Evolutionary conservation across 805 yeast species (phyloP).

Genomic region (Starmerella bombicola): DNA sequence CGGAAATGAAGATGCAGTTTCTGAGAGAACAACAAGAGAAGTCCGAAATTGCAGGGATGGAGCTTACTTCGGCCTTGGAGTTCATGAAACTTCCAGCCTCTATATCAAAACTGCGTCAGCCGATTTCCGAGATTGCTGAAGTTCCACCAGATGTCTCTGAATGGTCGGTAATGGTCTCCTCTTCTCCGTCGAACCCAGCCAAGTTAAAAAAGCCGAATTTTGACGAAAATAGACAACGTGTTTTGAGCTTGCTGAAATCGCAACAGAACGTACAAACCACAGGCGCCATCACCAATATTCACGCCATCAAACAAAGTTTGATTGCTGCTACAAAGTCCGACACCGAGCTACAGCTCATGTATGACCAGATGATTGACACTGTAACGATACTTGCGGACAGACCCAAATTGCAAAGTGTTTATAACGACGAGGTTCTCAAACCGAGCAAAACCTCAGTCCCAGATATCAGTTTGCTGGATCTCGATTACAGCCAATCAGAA

Average conservation of each 20-base stretch:
- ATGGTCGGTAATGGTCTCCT: slow-evolving; percentile 27
- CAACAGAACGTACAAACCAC: neutral
- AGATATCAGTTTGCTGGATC: slow-evolving; percentile 9
- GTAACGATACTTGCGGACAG: slow-evolving; percentile 39
- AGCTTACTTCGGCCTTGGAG: slow-evolving; percentile 65
- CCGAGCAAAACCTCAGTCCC: neutral
- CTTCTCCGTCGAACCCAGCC: neutral
- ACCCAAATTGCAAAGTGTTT: slow-evolving; percentile 20
- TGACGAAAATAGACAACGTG: slow-evolving; percentile 22
- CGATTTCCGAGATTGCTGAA: neutral
- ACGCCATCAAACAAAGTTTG: slow-evolving; percentile 27
- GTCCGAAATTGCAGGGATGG: slow-evolving; percentile 66
- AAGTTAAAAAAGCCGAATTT: slow-evolving; percentile 16
- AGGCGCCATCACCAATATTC: slow-evolving; percentile 14
- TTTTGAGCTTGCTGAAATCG: slow-evolving; percentile 25
- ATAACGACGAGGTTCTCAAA: slow-evolving; percentile 2
- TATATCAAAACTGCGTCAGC: slow-evolving; percentile 21
- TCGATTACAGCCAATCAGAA: slow-evolving; percentile 3
- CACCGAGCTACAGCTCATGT: slow-evolving; percentile 44
- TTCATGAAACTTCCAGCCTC: slow-evolving; percentile 55
- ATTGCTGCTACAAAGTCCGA: slow-evolving; percentile 35
- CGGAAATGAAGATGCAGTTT: slow-evolving; percentile 75
- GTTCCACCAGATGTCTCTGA: slow-evolving; percentile 34
- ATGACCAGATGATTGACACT: slow-evolving; percentile 35
- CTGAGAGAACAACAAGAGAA: slow-evolving; percentile 62